phyloP scores from a whole-genome alignment of 2,329 filamentous ascomycete genomes.

The Hypoxylon sp. region DNA sequence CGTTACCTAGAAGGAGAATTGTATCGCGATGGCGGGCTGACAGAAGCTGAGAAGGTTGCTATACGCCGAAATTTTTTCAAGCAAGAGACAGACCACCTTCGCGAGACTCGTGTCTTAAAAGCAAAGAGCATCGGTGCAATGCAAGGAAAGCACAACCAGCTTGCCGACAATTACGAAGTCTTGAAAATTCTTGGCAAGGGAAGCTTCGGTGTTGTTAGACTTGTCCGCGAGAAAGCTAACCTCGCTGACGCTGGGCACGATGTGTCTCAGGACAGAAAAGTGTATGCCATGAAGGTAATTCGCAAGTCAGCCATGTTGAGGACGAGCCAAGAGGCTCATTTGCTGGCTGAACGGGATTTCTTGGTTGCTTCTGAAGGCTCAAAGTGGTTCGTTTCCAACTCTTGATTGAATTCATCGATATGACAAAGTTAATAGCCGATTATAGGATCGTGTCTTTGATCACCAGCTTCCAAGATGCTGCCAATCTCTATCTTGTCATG shows the following conservation, averaged over 20 bases:
- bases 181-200: constrained; percentile 90
- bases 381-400: constrained; percentile 70
- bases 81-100: constrained; percentile 81
- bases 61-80: constrained; percentile 71
- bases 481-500: constrained; percentile 93
- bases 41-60: constrained; percentile 68
- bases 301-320: constrained; percentile 93
- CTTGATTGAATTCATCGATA: background rate
- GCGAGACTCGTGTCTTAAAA: constrained; percentile 80
- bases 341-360: constrained; percentile 92
- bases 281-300: constrained; percentile 98
- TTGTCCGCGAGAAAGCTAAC: constrained; percentile 79
- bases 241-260: constrained; percentile 47
- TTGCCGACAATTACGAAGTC: constrained; percentile 79
- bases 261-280: constrained; percentile 62
- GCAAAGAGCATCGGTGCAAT: constrained; percentile 65
- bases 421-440: constrained; percentile 29
- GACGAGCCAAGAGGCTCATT: constrained; percentile 91
- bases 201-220: constrained; percentile 91
- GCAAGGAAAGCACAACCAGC: constrained; percentile 62
- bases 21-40: constrained; percentile 66
- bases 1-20: constrained; percentile 76
- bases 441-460: constrained; percentile 86
- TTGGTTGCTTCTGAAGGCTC: constrained; percentile 91
- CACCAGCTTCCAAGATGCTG: constrained; percentile 88